These are phyloP conservation scores for Lathyrus sativus DNA, from an alignment of 306 rosid genomes.

Conservation along the genomic window DNA sequence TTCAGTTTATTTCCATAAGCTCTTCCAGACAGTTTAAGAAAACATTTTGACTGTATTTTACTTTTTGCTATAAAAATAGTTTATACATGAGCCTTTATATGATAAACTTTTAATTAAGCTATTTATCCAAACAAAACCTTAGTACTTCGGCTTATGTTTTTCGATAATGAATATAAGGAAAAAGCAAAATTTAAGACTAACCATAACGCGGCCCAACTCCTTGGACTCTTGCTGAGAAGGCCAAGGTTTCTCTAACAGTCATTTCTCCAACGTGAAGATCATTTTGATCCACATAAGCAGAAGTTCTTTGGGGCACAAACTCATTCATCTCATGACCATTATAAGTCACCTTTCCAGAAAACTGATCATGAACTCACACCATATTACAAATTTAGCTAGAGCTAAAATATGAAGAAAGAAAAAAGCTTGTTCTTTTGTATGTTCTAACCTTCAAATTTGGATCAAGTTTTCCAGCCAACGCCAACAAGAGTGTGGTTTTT, in stretches of 20 bases:
- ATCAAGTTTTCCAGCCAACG: slow-evolving; percentile 80
- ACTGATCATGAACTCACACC: slow-evolving; percentile 41
- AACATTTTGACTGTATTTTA: background rate
- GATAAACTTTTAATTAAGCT: background rate
- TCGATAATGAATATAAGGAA: background rate
- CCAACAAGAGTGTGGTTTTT: slow-evolving; percentile 70
- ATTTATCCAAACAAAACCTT: background rate
- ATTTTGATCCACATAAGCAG: slow-evolving; percentile 75
- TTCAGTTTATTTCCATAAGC: background rate
- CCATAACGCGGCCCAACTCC: slow-evolving; percentile 77
- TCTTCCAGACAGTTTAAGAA: background rate
- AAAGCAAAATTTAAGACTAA: slow-evolving; percentile 32
- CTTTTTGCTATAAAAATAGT: background rate
- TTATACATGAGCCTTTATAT: background rate
- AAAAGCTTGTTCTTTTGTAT: background rate
- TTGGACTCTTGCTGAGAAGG: slow-evolving; percentile 85
- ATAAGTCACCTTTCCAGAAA: slow-evolving; percentile 60
- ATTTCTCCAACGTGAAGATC: slow-evolving; percentile 74
- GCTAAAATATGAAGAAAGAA: slow-evolving; percentile 4
- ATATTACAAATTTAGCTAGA: background rate
- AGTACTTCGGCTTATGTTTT: background rate
- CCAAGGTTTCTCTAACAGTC: slow-evolving; percentile 85
- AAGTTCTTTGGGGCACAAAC: slow-evolving; percentile 77
- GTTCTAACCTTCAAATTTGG: slow-evolving; percentile 58
- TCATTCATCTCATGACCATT: slow-evolving; percentile 71